Evolutionary conservation across 257 asterid species (phyloP), one percentile per base, ranked within the genome.

Genomic region (Rehmannia glutinosa): DNA sequence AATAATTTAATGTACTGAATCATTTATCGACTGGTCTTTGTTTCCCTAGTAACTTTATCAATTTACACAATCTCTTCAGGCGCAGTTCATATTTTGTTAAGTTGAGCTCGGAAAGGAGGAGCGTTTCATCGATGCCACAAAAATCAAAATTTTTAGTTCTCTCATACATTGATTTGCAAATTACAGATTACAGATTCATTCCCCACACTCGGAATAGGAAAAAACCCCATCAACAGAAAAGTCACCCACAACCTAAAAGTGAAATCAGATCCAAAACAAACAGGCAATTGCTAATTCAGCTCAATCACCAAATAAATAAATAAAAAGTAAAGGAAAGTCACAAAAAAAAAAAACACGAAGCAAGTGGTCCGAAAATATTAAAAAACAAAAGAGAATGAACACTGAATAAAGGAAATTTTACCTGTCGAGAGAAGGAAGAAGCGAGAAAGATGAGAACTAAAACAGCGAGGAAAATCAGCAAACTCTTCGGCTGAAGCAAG

Each of bases 401-500:
- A 27, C 20, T 2, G 2, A 15, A 49, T 54, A 3, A 15, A 49
- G 61, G 45, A 25, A 36, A 13, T 4, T n/a, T 20, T 57, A 84
- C 97, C 96, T 71, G 81, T 39, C 65, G 89, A 51, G 83, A 80
- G 76, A 79, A 73, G 21, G 87, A 78, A 71, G 81, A 70, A 17
- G 81, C 85, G 62, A 84, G 67, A 58, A 80, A 78, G 64, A 84
- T 75, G 69, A 91, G 78, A 72, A 80, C 62, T 3, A 84, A 57
- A 65, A 77, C 91, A 54, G 73, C 83, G 35, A 68, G 62, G 54
- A 88, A 54, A 70, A 84, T 67, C 69, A 88, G 71, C 66, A 88
- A 78, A 69, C 66, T 70, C 70, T 84, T 82, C 2, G 96, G 95
- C 75, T 85, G 96, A 24, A 88, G 65, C 76, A 86, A 57, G 28